Evolutionary conservation across 2,329 filamentous ascomycete species (phyloP), one percentile per base, ranked within the genome.

Genomic region (Pseudocercospora crystallina): DNA sequence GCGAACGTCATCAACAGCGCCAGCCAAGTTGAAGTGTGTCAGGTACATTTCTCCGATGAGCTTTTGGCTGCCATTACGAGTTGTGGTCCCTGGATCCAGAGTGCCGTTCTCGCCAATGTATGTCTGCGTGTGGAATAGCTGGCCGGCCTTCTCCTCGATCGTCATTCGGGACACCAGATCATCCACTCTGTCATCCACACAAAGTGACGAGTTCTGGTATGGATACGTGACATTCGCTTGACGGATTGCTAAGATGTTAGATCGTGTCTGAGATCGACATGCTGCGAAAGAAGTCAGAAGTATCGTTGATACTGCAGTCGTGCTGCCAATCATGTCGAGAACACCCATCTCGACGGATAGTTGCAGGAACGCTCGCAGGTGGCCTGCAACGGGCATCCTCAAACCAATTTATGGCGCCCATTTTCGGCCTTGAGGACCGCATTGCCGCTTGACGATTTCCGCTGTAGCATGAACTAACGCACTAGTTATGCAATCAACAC

Each of bases 1-100:
- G 2, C 32, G 47, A 2, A 72, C 69, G 46, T 76, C 69, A 7
- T 58, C 56, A 26, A 81, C 72, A 5, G 70, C 68, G 13, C 72
- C 77, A 5, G 72, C 73, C 0, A 76, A 58, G 47, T 75, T 79
- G 63, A 78, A 78, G 38, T 79, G 76, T 1, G 74, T 74, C 38
- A 71, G 70, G 49, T 67, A 50, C 41, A 71, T 70, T 13, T 67
- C 62, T 13, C 61, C 60, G 13, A 75, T 61, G 49, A 67, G 57
- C 29, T 65, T 64, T 0, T 67, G 63, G 0, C 71, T 59, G 12
- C 47, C 48, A 30, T 61, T 61, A n/a, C 54, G 46, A 3, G 37
- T 72, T 37, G 47, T 48, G 9, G 58, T 59, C 8, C 52, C 58
- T 17, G 42, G 29, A 42, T 61, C 51, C 8, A 71, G 46, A 5